Evolutionary conservation across 345 rosid species (phyloP), one percentile per base, ranked within the genome.

Genomic region (Eucalyptus pauciflora): DNA sequence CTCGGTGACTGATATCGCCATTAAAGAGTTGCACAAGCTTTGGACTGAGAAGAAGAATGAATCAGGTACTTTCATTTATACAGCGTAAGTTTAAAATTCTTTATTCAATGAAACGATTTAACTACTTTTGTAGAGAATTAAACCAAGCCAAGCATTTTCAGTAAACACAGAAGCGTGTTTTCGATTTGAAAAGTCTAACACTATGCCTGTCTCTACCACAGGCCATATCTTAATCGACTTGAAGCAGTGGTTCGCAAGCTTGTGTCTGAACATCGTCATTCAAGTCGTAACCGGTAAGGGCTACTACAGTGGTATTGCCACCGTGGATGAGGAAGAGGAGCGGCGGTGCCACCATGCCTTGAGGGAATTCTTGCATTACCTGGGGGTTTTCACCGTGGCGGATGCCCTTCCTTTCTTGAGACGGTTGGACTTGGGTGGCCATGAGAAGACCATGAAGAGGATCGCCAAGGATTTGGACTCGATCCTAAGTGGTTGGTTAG

Each of bases 241-340:
- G 87, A 91, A 89, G 31, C 88, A 86, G 86, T 91, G 93, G 92
- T 80, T 91, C n/a, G 90, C 89, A 13, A 89, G 90, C 64, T 52
- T 91, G 69, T 85, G 86, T 20, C 46, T 89, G 67, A 93, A 93
- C 29, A 86, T 94, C 64, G 85, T 89, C 41, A 67, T 91, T 15
- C 90, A 90, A 71, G 86, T 92, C 89, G 79, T 93, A 31, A 93
- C 92, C 2, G 93, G 93, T 22, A 93, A 89, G 89, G 88, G 92
- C 43, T 89, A 85, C 62, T 76, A 43, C 85, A 76, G 48, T 4
- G 48, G 48, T 14, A 7, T 41, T 7, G 86, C 56, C 24, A 93
- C 89, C 4, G 86, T 69, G 18, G 91, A 85, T 14, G 88, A 90
- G 88, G 85, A 76, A 6, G 88, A 89, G 90, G 92, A 87, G 6